These are phyloP conservation scores for Tinospora cordifolia DNA, from an alignment of 164 flowering plant genomes.

Conservation along the genomic window DNA sequence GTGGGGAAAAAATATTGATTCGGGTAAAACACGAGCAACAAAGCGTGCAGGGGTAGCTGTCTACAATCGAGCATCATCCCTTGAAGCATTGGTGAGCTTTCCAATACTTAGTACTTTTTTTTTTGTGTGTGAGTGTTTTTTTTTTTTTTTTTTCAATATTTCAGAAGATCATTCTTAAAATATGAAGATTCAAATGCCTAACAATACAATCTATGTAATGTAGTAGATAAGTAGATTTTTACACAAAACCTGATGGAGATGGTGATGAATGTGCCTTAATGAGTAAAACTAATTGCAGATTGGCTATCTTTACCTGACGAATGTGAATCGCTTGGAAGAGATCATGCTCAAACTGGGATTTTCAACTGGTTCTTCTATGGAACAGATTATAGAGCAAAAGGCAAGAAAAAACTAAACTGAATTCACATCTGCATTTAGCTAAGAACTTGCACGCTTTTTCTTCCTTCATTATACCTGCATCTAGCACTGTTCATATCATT, in stretches of 20 bases:
- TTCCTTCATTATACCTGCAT: no score
- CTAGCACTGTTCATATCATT: no score
- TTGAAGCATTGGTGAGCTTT: conserved; percentile 76
- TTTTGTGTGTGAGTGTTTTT: no score
- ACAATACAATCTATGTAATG: not conserved
- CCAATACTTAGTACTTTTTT: conserved; percentile 1
- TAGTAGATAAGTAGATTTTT: no score
- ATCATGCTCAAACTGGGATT: conserved; percentile 75
- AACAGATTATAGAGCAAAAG: conserved; percentile 26
- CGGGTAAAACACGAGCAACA: conserved; percentile 61
- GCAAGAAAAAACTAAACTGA: conserved; percentile 20
- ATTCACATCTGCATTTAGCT: no score
- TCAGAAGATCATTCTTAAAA: not conserved
- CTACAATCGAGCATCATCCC: conserved; percentile 79
- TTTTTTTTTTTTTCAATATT: no score
- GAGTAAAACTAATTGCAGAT: conserved; percentile 34
- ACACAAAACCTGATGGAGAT: no score
- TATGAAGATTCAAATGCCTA: not conserved
- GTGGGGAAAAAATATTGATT: conserved; percentile 78
- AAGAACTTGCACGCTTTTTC: no score
- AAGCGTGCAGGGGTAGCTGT: conserved; percentile 87
- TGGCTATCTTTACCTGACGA: conserved; percentile 75
- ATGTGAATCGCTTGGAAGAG: conserved; percentile 61
- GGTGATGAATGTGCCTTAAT: not conserved
- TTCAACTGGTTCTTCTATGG: conserved; percentile 44